phyloP scores from a whole-genome alignment of 2,329 filamentous ascomycete genomes.

The Fusarium humuli region DNA sequence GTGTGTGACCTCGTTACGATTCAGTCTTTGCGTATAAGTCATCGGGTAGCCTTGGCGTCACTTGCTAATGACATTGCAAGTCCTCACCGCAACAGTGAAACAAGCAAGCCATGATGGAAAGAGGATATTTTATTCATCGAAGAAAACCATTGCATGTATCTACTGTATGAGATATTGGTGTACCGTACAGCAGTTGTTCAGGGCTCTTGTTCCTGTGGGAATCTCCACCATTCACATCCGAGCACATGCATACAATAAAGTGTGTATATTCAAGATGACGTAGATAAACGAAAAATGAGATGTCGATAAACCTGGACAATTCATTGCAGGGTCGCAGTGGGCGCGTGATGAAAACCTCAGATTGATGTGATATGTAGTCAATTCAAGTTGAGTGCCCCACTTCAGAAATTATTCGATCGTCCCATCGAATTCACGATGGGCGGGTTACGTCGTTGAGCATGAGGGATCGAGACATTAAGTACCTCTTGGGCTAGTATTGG shows the following conservation, averaged over 20 bases:
- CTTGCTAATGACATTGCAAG: neutral
- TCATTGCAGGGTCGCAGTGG: constrained; percentile 22
- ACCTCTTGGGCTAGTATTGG: neutral
- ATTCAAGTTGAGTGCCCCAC: constrained; percentile 12
- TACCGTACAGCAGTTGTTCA: neutral
- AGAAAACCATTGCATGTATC: neutral
- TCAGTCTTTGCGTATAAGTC: constrained; percentile 8
- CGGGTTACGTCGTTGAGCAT: constrained; percentile 15
- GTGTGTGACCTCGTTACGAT: neutral
- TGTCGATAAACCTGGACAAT: constrained; percentile 18
- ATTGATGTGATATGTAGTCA: constrained; percentile 8
- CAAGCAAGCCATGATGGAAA: neutral
- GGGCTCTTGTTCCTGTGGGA: neutral
- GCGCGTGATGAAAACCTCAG: constrained; percentile 23
- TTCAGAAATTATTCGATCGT: constrained; percentile 29
- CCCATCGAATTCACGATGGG: constrained; percentile 33
- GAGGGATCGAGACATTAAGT: constrained; percentile 23
- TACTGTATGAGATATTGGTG: neutral
- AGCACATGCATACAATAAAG: neutral
- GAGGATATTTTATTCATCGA: neutral
- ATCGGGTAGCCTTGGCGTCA: neutral
- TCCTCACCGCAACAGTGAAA: constrained; percentile 9
- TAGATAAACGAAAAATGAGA: constrained; percentile 3
- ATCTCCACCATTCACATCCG: neutral
- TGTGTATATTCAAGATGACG: constrained; percentile 22